Conservation (phyloP, 257 asterid genomes). For the Solanum stenotomum region DNA sequence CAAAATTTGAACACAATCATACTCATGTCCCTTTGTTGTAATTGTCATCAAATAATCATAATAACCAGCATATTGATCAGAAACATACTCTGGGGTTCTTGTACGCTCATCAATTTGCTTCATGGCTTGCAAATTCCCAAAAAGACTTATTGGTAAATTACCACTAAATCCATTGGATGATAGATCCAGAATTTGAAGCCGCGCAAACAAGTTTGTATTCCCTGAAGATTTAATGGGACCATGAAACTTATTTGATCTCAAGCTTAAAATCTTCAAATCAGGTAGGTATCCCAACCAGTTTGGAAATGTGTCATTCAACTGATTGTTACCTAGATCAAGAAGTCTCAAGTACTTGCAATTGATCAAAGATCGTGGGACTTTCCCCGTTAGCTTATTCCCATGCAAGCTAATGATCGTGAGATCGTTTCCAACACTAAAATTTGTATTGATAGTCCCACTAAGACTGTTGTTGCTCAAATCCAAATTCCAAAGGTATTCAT, state of each 20-base stretch:
- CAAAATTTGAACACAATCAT: neutral
- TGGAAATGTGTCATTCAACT: neutral
- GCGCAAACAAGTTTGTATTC: no score
- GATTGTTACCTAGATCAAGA: neutral
- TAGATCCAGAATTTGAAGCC: no score
- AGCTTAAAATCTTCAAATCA: no score
- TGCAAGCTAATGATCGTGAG: neutral
- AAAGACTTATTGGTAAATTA: fast-evolving
- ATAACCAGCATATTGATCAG: fast-evolving
- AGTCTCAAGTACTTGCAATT: neutral
- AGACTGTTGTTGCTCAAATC: no score
- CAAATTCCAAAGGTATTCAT: no score
- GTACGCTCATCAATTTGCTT: neutral
- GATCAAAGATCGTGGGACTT: neutral
- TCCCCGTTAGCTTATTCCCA: neutral
- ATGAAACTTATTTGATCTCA: neutral
- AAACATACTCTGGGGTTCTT: neutral
- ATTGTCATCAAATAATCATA: neutral
- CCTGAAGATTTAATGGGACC: neutral
- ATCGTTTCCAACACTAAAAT: no score
- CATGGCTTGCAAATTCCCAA: neutral
- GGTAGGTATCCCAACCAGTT: neutral
- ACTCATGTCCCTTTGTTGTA: neutral
- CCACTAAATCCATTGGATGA: no score
- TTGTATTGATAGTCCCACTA: no score